phyloP scores from a whole-genome alignment of 2,329 filamentous ascomycete species.

The Trichoderma sp. region DNA sequence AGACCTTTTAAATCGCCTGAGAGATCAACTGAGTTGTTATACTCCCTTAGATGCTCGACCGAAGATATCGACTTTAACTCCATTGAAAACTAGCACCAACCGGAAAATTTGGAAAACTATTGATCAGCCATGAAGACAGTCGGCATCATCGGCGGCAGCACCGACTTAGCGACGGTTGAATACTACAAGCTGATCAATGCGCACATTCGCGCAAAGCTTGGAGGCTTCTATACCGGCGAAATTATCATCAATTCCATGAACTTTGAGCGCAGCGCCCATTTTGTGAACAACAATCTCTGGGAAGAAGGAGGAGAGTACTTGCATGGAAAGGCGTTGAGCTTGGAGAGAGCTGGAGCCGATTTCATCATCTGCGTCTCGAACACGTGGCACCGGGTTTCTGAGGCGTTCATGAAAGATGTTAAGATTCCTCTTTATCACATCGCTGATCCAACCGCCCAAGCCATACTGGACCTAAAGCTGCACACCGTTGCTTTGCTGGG shows the following conservation, averaged over 20 bases:
- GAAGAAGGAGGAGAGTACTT: constrained; percentile 21
- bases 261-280: constrained; percentile 20
- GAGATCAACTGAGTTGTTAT: not conserved
- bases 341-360: constrained; percentile 22
- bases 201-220: constrained; percentile 18
- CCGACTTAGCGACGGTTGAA: constrained; percentile 23
- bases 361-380: constrained; percentile 23
- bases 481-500: constrained; percentile 15
- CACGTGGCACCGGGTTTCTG: constrained; percentile 24
- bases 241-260: constrained; percentile 24
- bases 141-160: constrained; percentile 24
- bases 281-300: constrained; percentile 22
- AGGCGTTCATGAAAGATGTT: constrained; percentile 25
- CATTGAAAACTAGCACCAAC: not conserved
- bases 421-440: constrained; percentile 22
- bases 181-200: constrained; percentile 23
- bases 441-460: constrained; percentile 18
- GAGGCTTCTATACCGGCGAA: constrained; percentile 22
- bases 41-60: not conserved
- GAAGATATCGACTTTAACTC: too few species aligned
- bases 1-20: not conserved
- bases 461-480: constrained; percentile 7
- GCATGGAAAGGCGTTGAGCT: constrained; percentile 18
- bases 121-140: constrained; percentile 20
- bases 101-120: not conserved